phyloP scores from a whole-genome alignment of 2,329 filamentous ascomycete species.

The Lasiodiplodia hormozganensis region DNA sequence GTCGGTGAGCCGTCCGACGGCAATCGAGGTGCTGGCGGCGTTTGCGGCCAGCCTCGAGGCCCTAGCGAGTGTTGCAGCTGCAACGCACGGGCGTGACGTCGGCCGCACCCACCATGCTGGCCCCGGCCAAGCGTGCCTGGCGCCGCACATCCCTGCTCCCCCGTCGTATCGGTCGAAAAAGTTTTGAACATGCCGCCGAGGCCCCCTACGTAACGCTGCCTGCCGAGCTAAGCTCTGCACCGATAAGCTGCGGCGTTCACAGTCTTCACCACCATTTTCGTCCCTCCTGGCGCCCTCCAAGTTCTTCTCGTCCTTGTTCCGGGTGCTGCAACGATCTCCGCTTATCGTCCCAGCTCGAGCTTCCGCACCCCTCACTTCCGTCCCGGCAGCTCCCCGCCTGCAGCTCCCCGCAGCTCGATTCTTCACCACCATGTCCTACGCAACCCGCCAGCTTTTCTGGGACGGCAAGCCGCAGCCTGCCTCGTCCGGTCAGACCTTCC shows the following conservation, averaged over 20 bases:
- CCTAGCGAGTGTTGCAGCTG: constrained; percentile 16
- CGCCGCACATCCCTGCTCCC: constrained; percentile 4
- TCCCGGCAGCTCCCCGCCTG: constrained; percentile 3
- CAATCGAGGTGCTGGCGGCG: constrained; percentile 13
- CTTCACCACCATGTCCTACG: constrained; percentile 42
- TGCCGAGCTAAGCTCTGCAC: background rate
- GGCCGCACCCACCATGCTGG: constrained; percentile 4
- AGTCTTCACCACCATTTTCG: background rate
- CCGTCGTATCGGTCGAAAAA: constrained; percentile 13
- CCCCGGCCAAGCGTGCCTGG: constrained; percentile 9
- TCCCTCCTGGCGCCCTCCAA: background rate
- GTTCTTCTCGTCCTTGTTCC: background rate
- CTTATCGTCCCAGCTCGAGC: constrained; percentile 18
- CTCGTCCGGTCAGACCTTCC: constrained; percentile 68
- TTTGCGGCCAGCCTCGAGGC: constrained; percentile 21
- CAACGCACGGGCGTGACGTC: constrained; percentile 1
- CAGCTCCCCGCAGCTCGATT: background rate
- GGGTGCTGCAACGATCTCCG: background rate
- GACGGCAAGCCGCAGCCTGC: constrained; percentile 71
- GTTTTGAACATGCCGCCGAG: constrained; percentile 18
- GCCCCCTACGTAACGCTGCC: background rate
- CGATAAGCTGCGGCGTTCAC: background rate
- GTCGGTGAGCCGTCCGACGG: constrained; percentile 22
- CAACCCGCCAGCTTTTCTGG: constrained; percentile 74
- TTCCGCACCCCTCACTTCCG: constrained; percentile 6